Conservation (phyloP, 345 rosid genomes). For the Eucalyptus cloeziana region DNA sequence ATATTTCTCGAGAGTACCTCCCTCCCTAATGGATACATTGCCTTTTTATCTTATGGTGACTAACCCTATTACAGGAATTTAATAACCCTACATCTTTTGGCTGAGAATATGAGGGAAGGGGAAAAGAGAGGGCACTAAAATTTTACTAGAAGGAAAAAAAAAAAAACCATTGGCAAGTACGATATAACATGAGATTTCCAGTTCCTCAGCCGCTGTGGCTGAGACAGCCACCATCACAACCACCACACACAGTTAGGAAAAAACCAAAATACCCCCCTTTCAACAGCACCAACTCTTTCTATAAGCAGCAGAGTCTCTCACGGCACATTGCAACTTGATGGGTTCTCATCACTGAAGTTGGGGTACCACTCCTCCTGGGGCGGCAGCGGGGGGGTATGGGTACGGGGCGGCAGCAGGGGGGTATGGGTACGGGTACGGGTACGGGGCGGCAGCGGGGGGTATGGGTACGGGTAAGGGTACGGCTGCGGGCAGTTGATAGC, state of each 20-base stretch:
- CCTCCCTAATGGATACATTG: not conserved
- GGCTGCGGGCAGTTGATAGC: slow-evolving; percentile 68
- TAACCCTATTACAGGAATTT: not conserved
- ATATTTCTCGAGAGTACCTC: not conserved
- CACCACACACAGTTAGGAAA: not conserved
- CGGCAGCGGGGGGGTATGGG: too few relatives aligned
- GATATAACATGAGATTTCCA: not conserved
- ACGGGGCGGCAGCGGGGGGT: slow-evolving; percentile 9
- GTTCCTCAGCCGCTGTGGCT: rapidly evolving
- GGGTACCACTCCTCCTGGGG: slow-evolving; percentile 8
- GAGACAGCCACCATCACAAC: too few relatives aligned
- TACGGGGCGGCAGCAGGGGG: slow-evolving; percentile 11
- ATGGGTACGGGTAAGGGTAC: slow-evolving; percentile 32
- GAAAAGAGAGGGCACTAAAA: not conserved
- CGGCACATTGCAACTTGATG: slow-evolving; percentile 84
- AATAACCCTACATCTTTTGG: not conserved
- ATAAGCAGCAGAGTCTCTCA: slow-evolving; percentile 15
- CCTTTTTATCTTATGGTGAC: not conserved
- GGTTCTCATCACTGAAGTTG: slow-evolving; percentile 80
- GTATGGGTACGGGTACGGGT: slow-evolving; percentile 19
- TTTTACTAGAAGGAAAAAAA: not conserved
- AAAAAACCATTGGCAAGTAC: too few relatives aligned
- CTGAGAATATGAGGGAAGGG: not conserved
- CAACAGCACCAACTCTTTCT: not conserved
- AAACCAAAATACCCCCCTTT: not conserved